Conservation (phyloP, 805 yeast genomes). For the Ogataea trehaloabstinens region DNA sequence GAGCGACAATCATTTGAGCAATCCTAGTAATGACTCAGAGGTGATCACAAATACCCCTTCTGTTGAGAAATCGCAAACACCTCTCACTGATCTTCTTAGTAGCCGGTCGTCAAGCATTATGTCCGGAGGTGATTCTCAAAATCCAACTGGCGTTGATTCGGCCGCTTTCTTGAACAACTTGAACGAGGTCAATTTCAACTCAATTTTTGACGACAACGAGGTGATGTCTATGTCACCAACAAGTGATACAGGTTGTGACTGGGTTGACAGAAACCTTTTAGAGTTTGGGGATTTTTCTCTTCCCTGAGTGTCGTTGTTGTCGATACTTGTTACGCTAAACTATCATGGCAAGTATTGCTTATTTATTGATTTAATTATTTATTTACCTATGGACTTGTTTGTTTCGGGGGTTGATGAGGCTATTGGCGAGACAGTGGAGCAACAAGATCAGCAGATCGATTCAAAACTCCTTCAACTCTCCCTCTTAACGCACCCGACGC, state of each 20-base stretch:
- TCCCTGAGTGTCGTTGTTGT: constrained; percentile 3
- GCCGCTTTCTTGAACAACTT: constrained; percentile 8
- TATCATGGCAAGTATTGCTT: neutral
- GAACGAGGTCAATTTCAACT: constrained; percentile 28
- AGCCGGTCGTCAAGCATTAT: constrained; percentile 1
- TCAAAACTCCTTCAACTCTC: constrained; percentile 77
- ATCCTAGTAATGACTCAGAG: neutral
- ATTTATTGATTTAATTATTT: neutral
- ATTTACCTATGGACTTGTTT: neutral
- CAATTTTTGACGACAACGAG: constrained; percentile 19
- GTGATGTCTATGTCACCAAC: constrained; percentile 24
- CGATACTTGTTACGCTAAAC: too few species aligned
- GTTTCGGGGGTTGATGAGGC: too few species aligned
- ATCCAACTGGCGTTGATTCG: neutral
- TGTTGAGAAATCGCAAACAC: neutral
- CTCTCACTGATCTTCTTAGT: constrained; percentile 1
- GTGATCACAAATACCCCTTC: neutral
- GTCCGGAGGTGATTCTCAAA: constrained; percentile 2
- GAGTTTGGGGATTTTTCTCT: constrained; percentile 35
- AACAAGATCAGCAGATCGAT: constrained; percentile 73
- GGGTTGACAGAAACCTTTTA: constrained; percentile 50
- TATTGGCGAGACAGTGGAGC: constrained; percentile 66
- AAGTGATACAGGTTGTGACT: constrained; percentile 55
- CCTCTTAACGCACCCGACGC: constrained; percentile 73
- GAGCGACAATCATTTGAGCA: neutral